A percentile compares a stretch with the other conserved stretches of the same genome.
phyloP scores from a whole-genome alignment of 2,329 filamentous ascomycete species.

The Aspergillus melleus region DNA sequence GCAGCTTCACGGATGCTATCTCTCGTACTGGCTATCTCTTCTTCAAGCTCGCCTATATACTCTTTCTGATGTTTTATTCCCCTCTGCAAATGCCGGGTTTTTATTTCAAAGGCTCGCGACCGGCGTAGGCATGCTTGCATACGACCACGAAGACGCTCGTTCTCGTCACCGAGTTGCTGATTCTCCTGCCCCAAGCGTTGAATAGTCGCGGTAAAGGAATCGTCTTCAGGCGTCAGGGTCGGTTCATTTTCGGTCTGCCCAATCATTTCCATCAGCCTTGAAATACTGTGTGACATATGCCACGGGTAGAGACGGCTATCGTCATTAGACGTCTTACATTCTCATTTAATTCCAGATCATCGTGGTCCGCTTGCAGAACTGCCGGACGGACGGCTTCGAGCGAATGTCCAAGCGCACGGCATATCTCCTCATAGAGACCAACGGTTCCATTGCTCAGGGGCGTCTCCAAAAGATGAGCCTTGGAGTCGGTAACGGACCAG shows the following conservation, averaged over 20 bases:
- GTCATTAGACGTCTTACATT: not conserved
- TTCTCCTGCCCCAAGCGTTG: not conserved
- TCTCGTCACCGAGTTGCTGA: not conserved
- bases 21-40: not conserved
- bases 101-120: not conserved
- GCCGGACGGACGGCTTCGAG: not conserved
- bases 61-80: not conserved
- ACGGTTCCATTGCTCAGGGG: not conserved
- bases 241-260: not conserved
- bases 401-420: not conserved
- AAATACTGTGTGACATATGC: not conserved
- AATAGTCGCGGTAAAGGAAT: conserved; percentile 1
- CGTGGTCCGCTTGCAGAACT: not conserved
- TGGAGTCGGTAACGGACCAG: not conserved
- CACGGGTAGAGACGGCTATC: not conserved
- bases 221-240: not conserved
- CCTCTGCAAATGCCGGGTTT: not conserved
- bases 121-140: not conserved
- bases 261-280: not conserved
- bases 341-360: not conserved
- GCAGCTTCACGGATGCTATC: not conserved
- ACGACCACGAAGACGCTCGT: not conserved
- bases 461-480: not conserved
- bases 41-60: not conserved
- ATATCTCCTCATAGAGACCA: not conserved